Evolutionary conservation across 768 basidiomycete species (phyloP), one percentile per base, ranked within the genome.

Genomic region (Boletus patriciae): DNA sequence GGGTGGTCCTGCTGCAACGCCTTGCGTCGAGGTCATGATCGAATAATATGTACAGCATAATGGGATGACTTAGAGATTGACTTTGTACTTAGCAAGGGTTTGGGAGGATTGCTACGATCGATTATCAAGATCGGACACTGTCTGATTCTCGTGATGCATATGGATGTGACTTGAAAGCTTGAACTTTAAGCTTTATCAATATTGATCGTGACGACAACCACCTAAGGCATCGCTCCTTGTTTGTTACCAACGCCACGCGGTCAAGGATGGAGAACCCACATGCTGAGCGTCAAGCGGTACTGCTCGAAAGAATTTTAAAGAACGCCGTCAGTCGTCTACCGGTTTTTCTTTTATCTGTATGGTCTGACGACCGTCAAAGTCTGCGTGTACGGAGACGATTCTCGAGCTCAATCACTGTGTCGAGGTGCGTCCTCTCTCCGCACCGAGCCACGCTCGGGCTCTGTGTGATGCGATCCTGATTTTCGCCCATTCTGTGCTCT

Each of bases 231-330:
- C 5, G 21, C 19, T 46, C 27, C 15, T 53, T 13, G 36, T 31
- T 45, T 19, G 16, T 40, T 46, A 40, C 55, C 54, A n/a, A 43
- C 57, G 53, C 43, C 54, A 58, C 54, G 18, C 48, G 29, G 25
- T 50, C 55, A 48, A 51, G 52, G n/a, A 96, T 97, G 94, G 93
- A 97, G 74, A 96, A 96, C 71, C 94, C 94, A 21, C 94, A 98
- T 64, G 91, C 92, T 49, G 93, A 95, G 73, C 81, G 90, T 42
- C 94, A 98, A 69, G 92, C 91, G 33, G 86, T 94, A 45, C 81
- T 96, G 19, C 80, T 97, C 4, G 92, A 96, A 63, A 83, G 94
- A 27, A 94, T 98, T 64, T 76, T 93, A 25, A 95, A 94, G 75
- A 96, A 92, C 62, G 84, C 90, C 7, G 94, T 94, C 59, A 60